These are phyloP conservation scores for Pinus albicaulis DNA, from an alignment of 75 land plant species.

Conservation along the genomic window DNA sequence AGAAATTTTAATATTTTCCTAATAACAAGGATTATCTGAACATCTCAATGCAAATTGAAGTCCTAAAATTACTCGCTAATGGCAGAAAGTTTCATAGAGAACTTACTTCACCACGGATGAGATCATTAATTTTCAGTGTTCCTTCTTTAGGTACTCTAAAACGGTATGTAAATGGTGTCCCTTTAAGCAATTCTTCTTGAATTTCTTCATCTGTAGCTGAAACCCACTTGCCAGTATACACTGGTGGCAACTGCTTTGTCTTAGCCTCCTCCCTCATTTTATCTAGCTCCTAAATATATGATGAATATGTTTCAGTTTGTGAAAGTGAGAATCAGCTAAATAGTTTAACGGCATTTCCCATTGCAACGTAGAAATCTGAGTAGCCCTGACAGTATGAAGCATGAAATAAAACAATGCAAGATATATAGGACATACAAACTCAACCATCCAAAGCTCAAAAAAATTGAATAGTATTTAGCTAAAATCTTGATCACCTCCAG, in stretches of 20 bases:
- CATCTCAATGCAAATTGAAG: too few relatives aligned
- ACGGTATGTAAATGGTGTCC: slow-evolving; percentile 85
- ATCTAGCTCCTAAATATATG: slow-evolving; percentile 70
- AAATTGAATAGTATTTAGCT: not conserved
- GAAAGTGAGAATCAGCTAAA: not conserved
- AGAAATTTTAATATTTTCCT: not conserved
- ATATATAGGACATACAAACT: not conserved
- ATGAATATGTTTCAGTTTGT: not conserved
- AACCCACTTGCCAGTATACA: slow-evolving; percentile 95
- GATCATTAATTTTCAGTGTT: slow-evolving; percentile 76
- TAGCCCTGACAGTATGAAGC: not conserved
- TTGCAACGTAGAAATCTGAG: not conserved
- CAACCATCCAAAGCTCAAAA: not conserved
- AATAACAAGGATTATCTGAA: too few relatives aligned
- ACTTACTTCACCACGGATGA: slow-evolving; percentile 92
- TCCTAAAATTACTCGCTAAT: not conserved
- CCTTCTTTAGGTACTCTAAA: slow-evolving; percentile 97
- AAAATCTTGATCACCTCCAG: not conserved
- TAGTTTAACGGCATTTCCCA: not conserved
- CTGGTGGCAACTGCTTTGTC: slow-evolving; percentile 76
- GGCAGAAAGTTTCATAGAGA: not conserved
- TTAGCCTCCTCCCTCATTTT: slow-evolving; percentile 91
- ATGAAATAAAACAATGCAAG: not conserved
- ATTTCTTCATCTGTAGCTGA: slow-evolving; percentile 77
- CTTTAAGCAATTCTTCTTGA: slow-evolving; percentile 78